phyloP scores from a whole-genome alignment of 345 rosid genomes.

The Gossypium anomalum region DNA sequence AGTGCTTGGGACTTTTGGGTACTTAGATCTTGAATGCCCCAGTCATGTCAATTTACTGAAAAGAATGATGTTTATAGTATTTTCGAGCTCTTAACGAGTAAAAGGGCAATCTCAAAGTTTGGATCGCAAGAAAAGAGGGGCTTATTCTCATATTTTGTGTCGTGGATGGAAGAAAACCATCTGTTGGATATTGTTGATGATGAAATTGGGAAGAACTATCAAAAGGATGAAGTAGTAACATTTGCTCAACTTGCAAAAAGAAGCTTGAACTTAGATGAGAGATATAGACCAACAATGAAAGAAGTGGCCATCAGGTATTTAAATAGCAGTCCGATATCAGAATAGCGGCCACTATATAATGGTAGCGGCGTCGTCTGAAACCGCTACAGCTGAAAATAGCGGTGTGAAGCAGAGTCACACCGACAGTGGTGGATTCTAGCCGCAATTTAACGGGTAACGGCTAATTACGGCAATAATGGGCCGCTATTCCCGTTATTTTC shows the following conservation, averaged over 20 bases:
- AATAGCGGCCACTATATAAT: too few species aligned
- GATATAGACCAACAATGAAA: background rate
- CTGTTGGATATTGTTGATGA: background rate
- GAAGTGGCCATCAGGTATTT: background rate
- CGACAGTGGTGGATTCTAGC: too few species aligned
- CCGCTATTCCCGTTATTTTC: too few species aligned
- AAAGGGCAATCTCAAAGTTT: background rate
- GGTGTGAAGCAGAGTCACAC: too few species aligned
- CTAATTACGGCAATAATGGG: too few species aligned
- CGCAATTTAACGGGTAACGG: too few species aligned
- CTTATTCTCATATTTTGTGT: background rate
- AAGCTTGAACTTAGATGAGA: background rate
- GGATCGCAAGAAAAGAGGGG: background rate
- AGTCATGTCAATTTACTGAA: background rate
- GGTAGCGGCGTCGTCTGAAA: too few species aligned
- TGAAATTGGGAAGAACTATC: background rate
- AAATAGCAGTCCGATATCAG: too few species aligned
- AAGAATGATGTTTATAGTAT: background rate
- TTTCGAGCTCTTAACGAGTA: background rate
- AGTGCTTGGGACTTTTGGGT: slow-evolving; percentile 20
- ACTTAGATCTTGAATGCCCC: slow-evolving; percentile 21
- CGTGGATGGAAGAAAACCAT: background rate
- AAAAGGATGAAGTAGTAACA: background rate
- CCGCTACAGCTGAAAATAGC: too few species aligned
- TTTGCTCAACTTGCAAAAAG: background rate